Base-by-base conservation (phyloP, 768 basidiomycete species). In the Boletus edulis region DNA sequence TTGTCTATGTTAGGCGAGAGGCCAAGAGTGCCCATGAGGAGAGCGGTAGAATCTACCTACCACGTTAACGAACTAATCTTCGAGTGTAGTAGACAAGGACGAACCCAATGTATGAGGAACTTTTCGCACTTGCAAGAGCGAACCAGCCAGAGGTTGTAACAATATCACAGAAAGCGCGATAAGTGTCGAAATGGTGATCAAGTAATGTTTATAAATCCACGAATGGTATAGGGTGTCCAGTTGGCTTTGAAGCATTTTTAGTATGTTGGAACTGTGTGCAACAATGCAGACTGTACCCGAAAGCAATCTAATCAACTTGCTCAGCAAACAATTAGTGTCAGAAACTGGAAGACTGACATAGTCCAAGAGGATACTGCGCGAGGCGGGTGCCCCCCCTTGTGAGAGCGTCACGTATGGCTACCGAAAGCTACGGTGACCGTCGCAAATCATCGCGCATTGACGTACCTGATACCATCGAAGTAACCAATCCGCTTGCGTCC, bases 381-480 rank as follows among this genome's bases (percentile, higher is more conserved):
- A 75, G 1, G 86, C 84, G 3, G 72, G 66, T 1, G 79, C 80
- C 56, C 72, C 71, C 3, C 84, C 85, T 59, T 75, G 72, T 17
- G 80, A 75, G 27, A 89, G 68, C 7, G 76, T 68, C 6, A 89
- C 72, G 56, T 86, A 89, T 3, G 87, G 86, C 86, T 89, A 54
- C 32, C 41, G 42, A 41, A 35, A 46, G 40, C 15, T 58, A 32
- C n/a, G 34, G 59, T 54, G 46, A 60, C 24, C 31, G 13, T 39
- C 37, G 40, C 44, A n/a, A n/a, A 38, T 14, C 5, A 31, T 27
- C 10, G 29, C 24, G 52, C 12, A 18, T 20, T 32, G 20, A 55
- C 77, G 4, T 65, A 86, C 86, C 66, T 89, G 84, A 61, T 82
- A 81, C 74, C 73, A 76, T 52, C 81, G 72, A 13, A 87, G 60